Evolutionary conservation across 192 early-diverging fungal species (phyloP).

Genomic region (Spizellomyces sp.): DNA sequence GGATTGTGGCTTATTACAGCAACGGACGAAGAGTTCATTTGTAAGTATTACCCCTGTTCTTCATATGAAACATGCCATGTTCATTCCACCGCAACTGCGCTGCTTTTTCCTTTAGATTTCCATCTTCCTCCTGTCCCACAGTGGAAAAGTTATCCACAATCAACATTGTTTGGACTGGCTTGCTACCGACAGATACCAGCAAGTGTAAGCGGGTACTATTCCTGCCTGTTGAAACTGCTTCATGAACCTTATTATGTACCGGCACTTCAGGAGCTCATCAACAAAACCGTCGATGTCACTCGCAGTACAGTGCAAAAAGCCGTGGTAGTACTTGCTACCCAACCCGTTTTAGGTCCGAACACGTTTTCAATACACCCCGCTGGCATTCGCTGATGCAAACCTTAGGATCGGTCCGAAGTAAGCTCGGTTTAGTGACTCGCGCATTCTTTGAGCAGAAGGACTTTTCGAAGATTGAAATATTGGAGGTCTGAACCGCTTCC

Average conservation of each 20-base stretch:
- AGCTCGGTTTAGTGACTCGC: conserved; percentile 75
- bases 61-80: too few species aligned
- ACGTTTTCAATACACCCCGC: conserved; percentile 23
- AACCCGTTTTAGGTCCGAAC: conserved; percentile 50
- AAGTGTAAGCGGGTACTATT: conserved; percentile 40
- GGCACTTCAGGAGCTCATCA: conserved; percentile 59
- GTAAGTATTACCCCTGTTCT: conserved; percentile 10
- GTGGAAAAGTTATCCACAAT: conserved; percentile 58
- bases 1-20: conserved; percentile 21
- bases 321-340: conserved; percentile 71
- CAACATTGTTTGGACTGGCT: conserved; percentile 79
- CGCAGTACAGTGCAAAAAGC: conserved; percentile 81
- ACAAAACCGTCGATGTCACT: conserved; percentile 75
- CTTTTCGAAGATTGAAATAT: conserved; percentile 77
- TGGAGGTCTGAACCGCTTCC: conserved; percentile 38
- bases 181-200: conserved; percentile 79
- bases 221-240: conserved; percentile 7
- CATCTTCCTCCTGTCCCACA: conserved; percentile 73
- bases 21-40: conserved; percentile 77
- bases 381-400: not conserved
- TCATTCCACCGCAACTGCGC: too few species aligned
- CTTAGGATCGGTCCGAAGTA: conserved; percentile 65
- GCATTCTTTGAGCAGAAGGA: conserved; percentile 80
- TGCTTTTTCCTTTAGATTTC: conserved; percentile 50
- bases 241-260: conserved; percentile 2